These are phyloP conservation scores for Talaromyces sp. DNA, from an alignment of 2,329 filamentous ascomycete genomes.

Conservation along the genomic window DNA sequence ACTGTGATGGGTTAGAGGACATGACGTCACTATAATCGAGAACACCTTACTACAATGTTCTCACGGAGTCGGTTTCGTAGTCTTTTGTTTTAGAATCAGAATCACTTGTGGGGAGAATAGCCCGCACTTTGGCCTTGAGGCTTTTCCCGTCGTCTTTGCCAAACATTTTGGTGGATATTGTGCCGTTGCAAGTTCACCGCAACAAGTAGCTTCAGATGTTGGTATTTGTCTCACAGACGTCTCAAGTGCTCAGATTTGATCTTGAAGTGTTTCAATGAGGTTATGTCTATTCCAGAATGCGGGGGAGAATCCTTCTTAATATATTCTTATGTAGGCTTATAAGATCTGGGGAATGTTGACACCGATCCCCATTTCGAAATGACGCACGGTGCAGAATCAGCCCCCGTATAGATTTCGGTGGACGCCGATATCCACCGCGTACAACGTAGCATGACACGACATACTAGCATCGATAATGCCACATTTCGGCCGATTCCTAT, in stretches of 20 bases:
- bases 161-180: constrained; percentile 4
- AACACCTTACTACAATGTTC: constrained; percentile 12
- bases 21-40: constrained; percentile 3
- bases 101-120: constrained; percentile 2
- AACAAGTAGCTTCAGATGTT: neutral
- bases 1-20: constrained; percentile 10
- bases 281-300: neutral
- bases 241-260: neutral
- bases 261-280: neutral
- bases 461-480: neutral
- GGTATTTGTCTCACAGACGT: neutral
- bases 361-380: constrained; percentile 1
- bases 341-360: neutral
- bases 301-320: neutral
- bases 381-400: neutral
- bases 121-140: constrained; percentile 6
- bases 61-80: constrained; percentile 7
- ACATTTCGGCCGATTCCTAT: neutral
- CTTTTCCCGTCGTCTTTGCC: constrained; percentile 4
- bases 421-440: constrained; percentile 6
- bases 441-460: neutral
- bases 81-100: neutral
- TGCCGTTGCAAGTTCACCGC: neutral
- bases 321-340: neutral
- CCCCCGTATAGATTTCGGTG: constrained; percentile 4